These are phyloP conservation scores for Jacaranda mimosifolia DNA, from an alignment of 257 asterid genomes.

Conservation along the genomic window DNA sequence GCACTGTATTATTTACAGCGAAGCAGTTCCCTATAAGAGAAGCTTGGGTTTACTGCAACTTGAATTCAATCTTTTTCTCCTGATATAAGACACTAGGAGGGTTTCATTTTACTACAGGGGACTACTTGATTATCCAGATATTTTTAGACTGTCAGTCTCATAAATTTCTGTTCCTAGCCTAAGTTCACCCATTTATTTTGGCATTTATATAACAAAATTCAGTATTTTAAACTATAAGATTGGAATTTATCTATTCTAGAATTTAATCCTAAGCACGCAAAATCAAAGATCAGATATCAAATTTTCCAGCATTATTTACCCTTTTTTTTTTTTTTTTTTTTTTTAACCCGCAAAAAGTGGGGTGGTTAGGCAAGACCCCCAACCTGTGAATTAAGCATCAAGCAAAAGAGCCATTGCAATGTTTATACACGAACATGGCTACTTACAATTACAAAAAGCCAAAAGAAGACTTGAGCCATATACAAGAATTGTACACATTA, in stretches of 20 bases:
- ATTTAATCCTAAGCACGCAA: neutral
- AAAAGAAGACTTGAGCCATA: too few relatives aligned
- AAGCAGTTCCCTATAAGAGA: slow-evolving; percentile 5
- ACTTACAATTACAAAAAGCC: too few relatives aligned
- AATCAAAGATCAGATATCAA: slow-evolving; percentile 13
- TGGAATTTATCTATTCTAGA: slow-evolving; percentile 3
- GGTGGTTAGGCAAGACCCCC: too few relatives aligned
- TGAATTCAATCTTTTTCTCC: slow-evolving; percentile 13
- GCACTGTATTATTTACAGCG: neutral
- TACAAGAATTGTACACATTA: too few relatives aligned
- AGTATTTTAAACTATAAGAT: neutral
- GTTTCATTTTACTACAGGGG: slow-evolving; percentile 8
- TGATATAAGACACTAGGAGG: slow-evolving; percentile 7
- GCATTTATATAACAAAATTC: slow-evolving; percentile 2
- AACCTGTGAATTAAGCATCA: too few relatives aligned
- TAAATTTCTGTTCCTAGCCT: slow-evolving; percentile 7
- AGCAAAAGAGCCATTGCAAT: too few relatives aligned
- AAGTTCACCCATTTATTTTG: slow-evolving; percentile 16
- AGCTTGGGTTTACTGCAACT: slow-evolving; percentile 26
- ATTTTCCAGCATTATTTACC: slow-evolving; percentile 10
- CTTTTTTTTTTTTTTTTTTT: too few relatives aligned
- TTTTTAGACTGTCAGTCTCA: neutral
- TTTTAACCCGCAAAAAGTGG: too few relatives aligned
- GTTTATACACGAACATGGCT: too few relatives aligned
- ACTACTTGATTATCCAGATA: neutral